A percentile compares a stretch with the other conserved stretches of the same genome.
These are phyloP conservation scores for Starmera amethionina DNA, from an alignment of 805 yeast species.

Conservation along the genomic window DNA sequence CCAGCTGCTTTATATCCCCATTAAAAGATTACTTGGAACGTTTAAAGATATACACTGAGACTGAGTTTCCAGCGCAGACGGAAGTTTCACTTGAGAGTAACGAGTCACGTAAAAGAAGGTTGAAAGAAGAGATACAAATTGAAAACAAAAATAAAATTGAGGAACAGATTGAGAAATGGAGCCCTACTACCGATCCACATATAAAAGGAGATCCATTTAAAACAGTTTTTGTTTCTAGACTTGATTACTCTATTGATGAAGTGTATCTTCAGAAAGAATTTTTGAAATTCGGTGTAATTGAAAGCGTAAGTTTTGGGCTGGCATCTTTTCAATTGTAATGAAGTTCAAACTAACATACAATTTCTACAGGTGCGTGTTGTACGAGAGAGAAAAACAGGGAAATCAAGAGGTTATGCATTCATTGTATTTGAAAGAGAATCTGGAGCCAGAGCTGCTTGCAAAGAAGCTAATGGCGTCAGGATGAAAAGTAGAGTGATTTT, in stretches of 20 bases:
- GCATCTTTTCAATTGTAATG: too few species aligned
- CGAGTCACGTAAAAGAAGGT: slow-evolving; percentile 21
- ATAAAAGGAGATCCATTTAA: slow-evolving; percentile 62
- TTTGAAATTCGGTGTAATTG: slow-evolving; percentile 60
- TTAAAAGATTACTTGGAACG: slow-evolving; percentile 11
- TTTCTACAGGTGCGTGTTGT: slow-evolving; percentile 37
- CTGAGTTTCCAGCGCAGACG: slow-evolving; percentile 6
- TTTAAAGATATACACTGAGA: slow-evolving; percentile 20
- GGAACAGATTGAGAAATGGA: slow-evolving; percentile 32
- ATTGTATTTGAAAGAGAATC: slow-evolving; percentile 53
- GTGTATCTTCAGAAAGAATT: slow-evolving; percentile 57
- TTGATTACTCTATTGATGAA: slow-evolving; percentile 57
- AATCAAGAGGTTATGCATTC: slow-evolving; percentile 79
- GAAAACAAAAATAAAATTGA: slow-evolving; percentile 22
- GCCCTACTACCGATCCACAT: slow-evolving; percentile 48
- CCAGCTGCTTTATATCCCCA: slow-evolving; percentile 11
- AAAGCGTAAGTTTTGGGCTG: slow-evolving; percentile 26
- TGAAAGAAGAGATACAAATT: slow-evolving; percentile 15
- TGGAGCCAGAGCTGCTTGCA: slow-evolving; percentile 53
- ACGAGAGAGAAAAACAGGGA: slow-evolving; percentile 38
- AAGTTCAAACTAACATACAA: neutral
- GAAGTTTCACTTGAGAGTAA: slow-evolving; percentile 11
- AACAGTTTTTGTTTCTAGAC: slow-evolving; percentile 71
- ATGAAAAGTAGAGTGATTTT: slow-evolving; percentile 45
- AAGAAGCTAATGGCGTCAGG: slow-evolving; percentile 43